Percentiles rank a stretch among this genome's conserved stretches.
These are phyloP conservation scores for Myriosclerotinia scirpicola DNA, from an alignment of 2,329 filamentous ascomycete species.

Conservation along the genomic window DNA sequence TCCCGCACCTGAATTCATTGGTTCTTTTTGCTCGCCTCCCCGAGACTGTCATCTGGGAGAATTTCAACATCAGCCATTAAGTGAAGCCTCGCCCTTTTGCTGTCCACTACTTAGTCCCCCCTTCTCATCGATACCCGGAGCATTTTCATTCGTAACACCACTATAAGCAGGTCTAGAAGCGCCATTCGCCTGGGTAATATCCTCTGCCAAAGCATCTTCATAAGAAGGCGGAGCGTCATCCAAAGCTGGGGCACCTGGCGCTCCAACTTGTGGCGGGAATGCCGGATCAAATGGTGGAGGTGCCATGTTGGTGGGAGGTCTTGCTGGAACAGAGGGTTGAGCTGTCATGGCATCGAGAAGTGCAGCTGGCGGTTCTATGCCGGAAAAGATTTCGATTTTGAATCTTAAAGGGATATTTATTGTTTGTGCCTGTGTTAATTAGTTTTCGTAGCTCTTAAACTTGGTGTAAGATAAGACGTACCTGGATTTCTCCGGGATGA, in stretches of 20 bases:
- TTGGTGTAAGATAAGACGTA: slow-evolving; percentile 22
- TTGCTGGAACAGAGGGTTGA: slow-evolving; percentile 29
- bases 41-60: not conserved
- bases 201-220: slow-evolving; percentile 85
- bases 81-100: slow-evolving; percentile 4
- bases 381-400: slow-evolving; percentile 79
- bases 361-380: slow-evolving; percentile 76
- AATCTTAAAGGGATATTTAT: slow-evolving; percentile 78
- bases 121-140: slow-evolving; percentile 43
- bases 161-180: slow-evolving; percentile 65
- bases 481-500: slow-evolving; percentile 48
- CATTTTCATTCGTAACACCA: slow-evolving; percentile 61
- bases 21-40: not conserved
- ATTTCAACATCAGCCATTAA: slow-evolving; percentile 2
- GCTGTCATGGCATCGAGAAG: slow-evolving; percentile 66
- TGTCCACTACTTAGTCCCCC: slow-evolving; percentile 18
- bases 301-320: slow-evolving; percentile 33
- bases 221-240: slow-evolving; percentile 93
- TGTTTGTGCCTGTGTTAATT: slow-evolving; percentile 60
- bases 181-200: slow-evolving; percentile 68
- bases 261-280: slow-evolving; percentile 59
- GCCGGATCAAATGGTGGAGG: slow-evolving; percentile 48
- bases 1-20: not conserved
- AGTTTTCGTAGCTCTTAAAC: slow-evolving; percentile 22
- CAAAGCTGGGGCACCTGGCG: slow-evolving; percentile 47